Conservation (phyloP, 768 basidiomycete genomes). For the Dendrothele bispora region DNA sequence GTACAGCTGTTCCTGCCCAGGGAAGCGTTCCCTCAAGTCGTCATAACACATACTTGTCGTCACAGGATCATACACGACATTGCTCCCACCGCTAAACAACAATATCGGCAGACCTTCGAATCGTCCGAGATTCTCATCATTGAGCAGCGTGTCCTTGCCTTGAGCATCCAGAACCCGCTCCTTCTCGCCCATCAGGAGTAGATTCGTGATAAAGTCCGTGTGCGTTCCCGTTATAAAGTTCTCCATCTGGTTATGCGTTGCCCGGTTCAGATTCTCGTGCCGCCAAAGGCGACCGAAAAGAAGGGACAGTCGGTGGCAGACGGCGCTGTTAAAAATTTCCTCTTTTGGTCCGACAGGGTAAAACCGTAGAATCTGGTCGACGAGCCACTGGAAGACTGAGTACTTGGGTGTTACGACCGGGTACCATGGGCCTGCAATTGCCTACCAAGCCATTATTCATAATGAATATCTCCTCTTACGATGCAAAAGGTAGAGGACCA, state of each 20-base stretch:
- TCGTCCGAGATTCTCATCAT: constrained; percentile 12
- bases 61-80: constrained; percentile 11
- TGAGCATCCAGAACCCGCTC: constrained; percentile 6
- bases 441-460: not conserved
- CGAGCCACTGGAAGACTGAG: constrained; percentile 7
- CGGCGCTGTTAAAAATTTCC: constrained; percentile 15
- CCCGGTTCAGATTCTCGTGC: constrained; percentile 15
- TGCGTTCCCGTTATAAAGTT: constrained; percentile 14
- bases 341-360: constrained; percentile 12
- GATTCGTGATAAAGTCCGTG: constrained; percentile 11
- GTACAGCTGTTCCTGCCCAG: constrained; percentile 8
- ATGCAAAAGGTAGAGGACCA: not conserved
- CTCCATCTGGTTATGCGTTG: constrained; percentile 13
- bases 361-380: constrained; percentile 17
- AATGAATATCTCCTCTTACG: constrained; percentile 1
- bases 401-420: not conserved
- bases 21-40: constrained; percentile 13
- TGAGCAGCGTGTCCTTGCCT: constrained; percentile 10
- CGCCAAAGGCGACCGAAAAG: constrained; percentile 15
- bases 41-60: constrained; percentile 16
- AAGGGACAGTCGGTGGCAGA: constrained; percentile 15
- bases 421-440: constrained; percentile 7
- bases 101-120: constrained; percentile 11
- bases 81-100: constrained; percentile 15
- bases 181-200: constrained; percentile 10